phyloP scores from a whole-genome alignment of 169 alveolate species.

The Besnoitia besnoiti region DNA sequence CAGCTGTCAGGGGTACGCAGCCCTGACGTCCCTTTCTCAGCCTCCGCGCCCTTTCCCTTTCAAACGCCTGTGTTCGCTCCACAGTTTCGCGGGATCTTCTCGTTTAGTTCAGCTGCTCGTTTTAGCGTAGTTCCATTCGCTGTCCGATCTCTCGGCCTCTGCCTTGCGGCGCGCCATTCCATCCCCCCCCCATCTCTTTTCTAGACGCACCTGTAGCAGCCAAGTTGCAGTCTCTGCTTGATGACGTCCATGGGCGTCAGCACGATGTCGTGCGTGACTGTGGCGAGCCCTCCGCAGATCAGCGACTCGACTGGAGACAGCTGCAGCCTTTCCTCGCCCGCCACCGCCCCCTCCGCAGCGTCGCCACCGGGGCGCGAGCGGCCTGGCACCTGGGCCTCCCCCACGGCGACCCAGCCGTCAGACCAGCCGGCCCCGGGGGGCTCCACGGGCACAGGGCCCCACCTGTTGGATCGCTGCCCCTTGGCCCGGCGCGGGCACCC shows the following conservation, averaged over 20 bases:
- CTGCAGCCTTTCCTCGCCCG: slow-evolving; percentile 43
- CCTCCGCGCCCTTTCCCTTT: too few relatives aligned
- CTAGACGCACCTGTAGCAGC: slow-evolving; percentile 74
- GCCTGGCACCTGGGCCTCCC: neutral
- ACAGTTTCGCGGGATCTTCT: too few relatives aligned
- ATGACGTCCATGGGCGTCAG: slow-evolving; percentile 97
- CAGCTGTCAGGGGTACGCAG: too few relatives aligned
- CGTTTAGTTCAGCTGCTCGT: too few relatives aligned
- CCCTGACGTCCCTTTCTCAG: too few relatives aligned
- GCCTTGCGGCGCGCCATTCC: too few relatives aligned
- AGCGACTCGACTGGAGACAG: slow-evolving; percentile 69
- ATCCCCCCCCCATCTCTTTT: neutral
- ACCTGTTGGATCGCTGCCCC: neutral
- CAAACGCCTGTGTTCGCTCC: too few relatives aligned
- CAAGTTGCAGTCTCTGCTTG: slow-evolving; percentile 94
- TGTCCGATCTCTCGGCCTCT: neutral
- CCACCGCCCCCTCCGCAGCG: neutral
- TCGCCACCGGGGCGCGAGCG: neutral
- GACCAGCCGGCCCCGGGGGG: neutral
- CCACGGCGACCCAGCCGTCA: slow-evolving; percentile 4
- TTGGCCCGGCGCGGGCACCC: too few relatives aligned
- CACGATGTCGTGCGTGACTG: slow-evolving; percentile 94
- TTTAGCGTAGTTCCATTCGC: neutral
- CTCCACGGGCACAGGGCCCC: neutral
- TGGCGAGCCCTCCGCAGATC: slow-evolving; percentile 94